These are phyloP conservation scores for Paspalum notatum DNA, from an alignment of 176 grass and related monocot genomes.

Conservation along the genomic window DNA sequence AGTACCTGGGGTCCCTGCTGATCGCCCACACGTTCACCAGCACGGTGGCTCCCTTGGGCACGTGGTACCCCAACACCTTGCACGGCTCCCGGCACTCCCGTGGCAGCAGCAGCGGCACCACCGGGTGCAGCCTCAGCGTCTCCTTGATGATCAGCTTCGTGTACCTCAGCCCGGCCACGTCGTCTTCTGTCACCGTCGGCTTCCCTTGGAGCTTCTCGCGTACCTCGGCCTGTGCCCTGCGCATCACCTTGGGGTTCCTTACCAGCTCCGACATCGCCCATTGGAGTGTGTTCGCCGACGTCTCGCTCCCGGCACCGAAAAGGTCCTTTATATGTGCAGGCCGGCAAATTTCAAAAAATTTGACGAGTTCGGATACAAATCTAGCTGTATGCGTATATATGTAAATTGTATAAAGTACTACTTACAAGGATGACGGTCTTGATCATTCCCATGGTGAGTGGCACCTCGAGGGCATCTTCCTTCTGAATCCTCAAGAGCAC, in stretches of 20 bases:
- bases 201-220: background rate
- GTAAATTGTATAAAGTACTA: background rate
- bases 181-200: background rate
- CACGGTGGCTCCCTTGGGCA: background rate
- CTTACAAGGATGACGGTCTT: constrained; percentile 33
- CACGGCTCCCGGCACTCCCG: constrained; percentile 13
- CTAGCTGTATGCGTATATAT: background rate
- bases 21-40: constrained; percentile 27
- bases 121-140: constrained; percentile 3
- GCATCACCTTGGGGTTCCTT: constrained; percentile 2
- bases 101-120: constrained; percentile 11
- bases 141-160: constrained; percentile 31
- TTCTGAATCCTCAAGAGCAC: constrained; percentile 32
- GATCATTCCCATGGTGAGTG: constrained; percentile 40
- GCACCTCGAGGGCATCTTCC: constrained; percentile 36
- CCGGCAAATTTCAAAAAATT: too few species aligned
- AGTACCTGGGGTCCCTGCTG: constrained; percentile 6
- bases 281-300: constrained; percentile 26
- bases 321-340: constrained; percentile 35
- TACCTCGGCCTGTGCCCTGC: constrained; percentile 29
- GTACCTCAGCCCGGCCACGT: background rate
- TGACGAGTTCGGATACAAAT: too few species aligned
- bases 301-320: constrained; percentile 36
- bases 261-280: constrained; percentile 46
- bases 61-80: background rate